phyloP scores from a whole-genome alignment of 2,329 filamentous ascomycete genomes.

The Dactylellina sp. region DNA sequence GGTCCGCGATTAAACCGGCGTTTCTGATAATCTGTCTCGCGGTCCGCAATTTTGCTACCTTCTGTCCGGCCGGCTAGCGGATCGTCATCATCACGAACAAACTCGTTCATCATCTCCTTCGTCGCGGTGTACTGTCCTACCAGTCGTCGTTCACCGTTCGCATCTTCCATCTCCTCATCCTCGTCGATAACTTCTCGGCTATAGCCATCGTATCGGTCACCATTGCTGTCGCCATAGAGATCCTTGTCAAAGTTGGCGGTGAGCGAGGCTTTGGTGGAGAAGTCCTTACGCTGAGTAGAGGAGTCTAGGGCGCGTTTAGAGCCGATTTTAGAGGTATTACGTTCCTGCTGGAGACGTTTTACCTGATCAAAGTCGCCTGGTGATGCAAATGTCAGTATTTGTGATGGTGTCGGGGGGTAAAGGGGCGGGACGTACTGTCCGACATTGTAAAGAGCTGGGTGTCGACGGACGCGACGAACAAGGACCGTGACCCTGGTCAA shows the following conservation, averaged over 20 bases:
- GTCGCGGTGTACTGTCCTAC: constrained; percentile 97
- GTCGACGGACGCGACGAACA: constrained; percentile 43
- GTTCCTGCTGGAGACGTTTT: constrained; percentile 89
- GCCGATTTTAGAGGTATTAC: constrained; percentile 79
- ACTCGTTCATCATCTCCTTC: constrained; percentile 91
- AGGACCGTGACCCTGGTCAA: constrained; percentile 33
- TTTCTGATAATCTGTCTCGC: constrained; percentile 98
- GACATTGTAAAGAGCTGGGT: constrained; percentile 28
- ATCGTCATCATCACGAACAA: constrained; percentile 91
- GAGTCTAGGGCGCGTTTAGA: constrained; percentile 81
- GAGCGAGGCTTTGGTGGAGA: constrained; percentile 88
- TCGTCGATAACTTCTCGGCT: constrained; percentile 87
- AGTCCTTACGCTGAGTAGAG: constrained; percentile 82
- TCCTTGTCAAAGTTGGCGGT: constrained; percentile 89
- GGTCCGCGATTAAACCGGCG: constrained; percentile 84
- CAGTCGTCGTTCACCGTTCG: constrained; percentile 77
- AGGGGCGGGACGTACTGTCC: constrained; percentile 38
- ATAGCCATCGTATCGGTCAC: constrained; percentile 89
- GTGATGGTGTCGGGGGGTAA: neutral
- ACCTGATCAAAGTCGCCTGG: constrained; percentile 86
- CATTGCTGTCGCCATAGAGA: constrained; percentile 80
- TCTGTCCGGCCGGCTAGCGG: constrained; percentile 86
- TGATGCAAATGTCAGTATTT: constrained; percentile 23
- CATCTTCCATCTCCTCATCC: constrained; percentile 81
- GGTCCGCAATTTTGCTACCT: constrained; percentile 87